phyloP scores from a whole-genome alignment of 1,284 basidiomycete genomes.

The Peniophora sp. region DNA sequence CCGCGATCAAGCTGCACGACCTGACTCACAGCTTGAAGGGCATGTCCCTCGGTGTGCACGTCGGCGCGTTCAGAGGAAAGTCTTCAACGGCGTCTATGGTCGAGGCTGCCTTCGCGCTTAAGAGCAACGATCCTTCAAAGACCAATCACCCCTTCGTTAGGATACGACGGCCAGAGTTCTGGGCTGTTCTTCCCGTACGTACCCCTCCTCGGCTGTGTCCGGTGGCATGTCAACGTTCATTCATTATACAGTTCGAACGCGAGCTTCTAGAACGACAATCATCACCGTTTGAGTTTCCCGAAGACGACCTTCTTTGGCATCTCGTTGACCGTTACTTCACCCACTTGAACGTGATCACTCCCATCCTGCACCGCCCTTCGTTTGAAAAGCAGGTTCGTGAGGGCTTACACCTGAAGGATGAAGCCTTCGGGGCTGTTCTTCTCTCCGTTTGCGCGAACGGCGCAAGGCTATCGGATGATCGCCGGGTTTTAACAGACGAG shows the following conservation, averaged over 20 bases:
- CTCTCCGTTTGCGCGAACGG: conserved; percentile 72
- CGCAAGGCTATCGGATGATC: conserved; percentile 59
- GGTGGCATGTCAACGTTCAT: conserved; percentile 8
- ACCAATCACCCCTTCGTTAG: conserved; percentile 9
- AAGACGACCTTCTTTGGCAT: conserved; percentile 45
- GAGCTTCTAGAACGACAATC: conserved; percentile 17
- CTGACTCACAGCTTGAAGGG: conserved; percentile 12
- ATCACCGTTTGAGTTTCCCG: conserved; percentile 41
- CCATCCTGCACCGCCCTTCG: conserved; percentile 71
- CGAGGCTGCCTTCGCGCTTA: conserved; percentile 38
- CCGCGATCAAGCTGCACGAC: conserved; percentile 7
- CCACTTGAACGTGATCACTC: conserved; percentile 50
- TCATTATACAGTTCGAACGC: conserved; percentile 20
- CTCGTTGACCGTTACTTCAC: conserved; percentile 68
- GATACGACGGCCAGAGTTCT: conserved; percentile 2
- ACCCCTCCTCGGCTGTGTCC: not conserved
- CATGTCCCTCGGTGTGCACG: conserved; percentile 24
- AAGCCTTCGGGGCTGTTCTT: conserved; percentile 59
- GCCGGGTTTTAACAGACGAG: conserved; percentile 47
- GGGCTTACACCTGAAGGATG: conserved; percentile 47
- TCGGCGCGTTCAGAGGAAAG: conserved; percentile 37
- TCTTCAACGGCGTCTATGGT: conserved; percentile 42
- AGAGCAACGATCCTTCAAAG: conserved; percentile 10
- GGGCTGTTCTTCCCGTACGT: not conserved
- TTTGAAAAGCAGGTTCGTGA: conserved; percentile 56